Evolutionary conservation across 768 basidiomycete species (phyloP), one percentile per base, ranked within the genome.

Genomic region (Paxillus rubicundulus): DNA sequence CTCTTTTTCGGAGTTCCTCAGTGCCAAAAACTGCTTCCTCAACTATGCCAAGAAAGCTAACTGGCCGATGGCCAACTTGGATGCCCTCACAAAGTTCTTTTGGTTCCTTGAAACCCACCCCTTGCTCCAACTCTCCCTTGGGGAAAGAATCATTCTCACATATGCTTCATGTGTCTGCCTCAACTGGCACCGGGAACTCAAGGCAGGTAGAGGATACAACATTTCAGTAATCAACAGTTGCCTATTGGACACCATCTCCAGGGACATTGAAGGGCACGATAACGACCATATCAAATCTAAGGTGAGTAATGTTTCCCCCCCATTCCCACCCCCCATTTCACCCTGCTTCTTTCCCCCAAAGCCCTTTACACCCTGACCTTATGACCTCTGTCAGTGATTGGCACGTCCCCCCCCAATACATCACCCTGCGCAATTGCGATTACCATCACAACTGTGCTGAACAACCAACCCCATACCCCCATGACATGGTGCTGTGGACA

Each of bases 11-110:
- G 59, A 69, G 5, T 58, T 69, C 17, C 28, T 57, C 0, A 33
- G 60, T 0, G 68, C 56, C 0, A 62, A 59, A 9, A 57, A 53
- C 9, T 27, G 13, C 9, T 58, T 40, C 45, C 42, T 57, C 0
- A 6, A 47, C 1, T 12, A 54, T 7, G 21, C 56, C n/a, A 32
- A 45, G 2, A 20, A 30, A 1, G 42, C 39, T 0, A 6, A 17
- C 2, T 55, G 56, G 56, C 43, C 38, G 0, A 9, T n/a, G 1
- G 33, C 4, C 6, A 20, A 50, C 13, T 7, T 60, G 0, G 14
- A 60, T 5, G 16, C 50, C 13, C 24, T 60, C 0, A 42, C 50
- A 0, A 3, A 16, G 3, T 57, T 60, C 24, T 60, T 57, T 50
- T 54, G 46, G 39, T 32, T 47, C n/a, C 6, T 60, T 0, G 40